phyloP scores from a whole-genome alignment of 2,329 filamentous ascomycete genomes.

The Seiridium unicorne region DNA sequence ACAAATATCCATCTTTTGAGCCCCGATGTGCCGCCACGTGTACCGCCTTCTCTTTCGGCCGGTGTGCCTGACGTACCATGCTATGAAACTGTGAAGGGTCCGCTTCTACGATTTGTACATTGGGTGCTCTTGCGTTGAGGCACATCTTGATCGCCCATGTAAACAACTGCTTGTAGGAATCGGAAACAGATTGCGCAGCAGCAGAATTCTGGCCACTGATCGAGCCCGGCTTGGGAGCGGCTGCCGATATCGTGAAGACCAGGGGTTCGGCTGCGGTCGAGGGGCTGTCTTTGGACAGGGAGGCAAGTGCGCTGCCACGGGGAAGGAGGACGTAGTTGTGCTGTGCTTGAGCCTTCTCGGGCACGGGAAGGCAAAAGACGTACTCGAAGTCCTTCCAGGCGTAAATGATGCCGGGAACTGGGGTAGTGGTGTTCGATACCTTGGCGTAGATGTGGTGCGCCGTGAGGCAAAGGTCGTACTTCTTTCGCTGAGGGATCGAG shows the following conservation, averaged over 20 bases:
- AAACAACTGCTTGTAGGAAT: constrained; percentile 57
- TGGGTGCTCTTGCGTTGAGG: constrained; percentile 47
- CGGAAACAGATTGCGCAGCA: constrained; percentile 52
- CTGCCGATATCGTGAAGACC: constrained; percentile 61
- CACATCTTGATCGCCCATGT: constrained; percentile 58
- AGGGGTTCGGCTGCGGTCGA: constrained; percentile 51
- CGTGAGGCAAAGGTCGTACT: constrained; percentile 64
- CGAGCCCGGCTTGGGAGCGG: constrained; percentile 58
- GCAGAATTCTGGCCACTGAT: constrained; percentile 49
- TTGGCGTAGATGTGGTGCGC: constrained; percentile 57
- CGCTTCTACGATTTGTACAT: constrained; percentile 47
- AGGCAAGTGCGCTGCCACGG: constrained; percentile 49
- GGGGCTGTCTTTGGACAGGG: constrained; percentile 36
- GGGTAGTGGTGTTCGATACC: constrained; percentile 47
- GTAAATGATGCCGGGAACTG: constrained; percentile 54
- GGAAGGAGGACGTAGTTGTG: constrained; percentile 67
- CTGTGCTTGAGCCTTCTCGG: constrained; percentile 64
- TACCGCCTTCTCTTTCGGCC: constrained; percentile 61
- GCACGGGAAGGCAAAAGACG: constrained; percentile 62
- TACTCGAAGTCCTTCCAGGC: constrained; percentile 63
- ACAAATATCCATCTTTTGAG: constrained; percentile 67
- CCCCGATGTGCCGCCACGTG: constrained; percentile 66
- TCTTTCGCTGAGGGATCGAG: constrained; percentile 67
- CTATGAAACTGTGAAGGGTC: constrained; percentile 59
- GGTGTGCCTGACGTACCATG: constrained; percentile 53